These are phyloP conservation scores for Lichtheimia ornata DNA, from an alignment of 371 early-diverging fungal genomes.

Conservation along the genomic window DNA sequence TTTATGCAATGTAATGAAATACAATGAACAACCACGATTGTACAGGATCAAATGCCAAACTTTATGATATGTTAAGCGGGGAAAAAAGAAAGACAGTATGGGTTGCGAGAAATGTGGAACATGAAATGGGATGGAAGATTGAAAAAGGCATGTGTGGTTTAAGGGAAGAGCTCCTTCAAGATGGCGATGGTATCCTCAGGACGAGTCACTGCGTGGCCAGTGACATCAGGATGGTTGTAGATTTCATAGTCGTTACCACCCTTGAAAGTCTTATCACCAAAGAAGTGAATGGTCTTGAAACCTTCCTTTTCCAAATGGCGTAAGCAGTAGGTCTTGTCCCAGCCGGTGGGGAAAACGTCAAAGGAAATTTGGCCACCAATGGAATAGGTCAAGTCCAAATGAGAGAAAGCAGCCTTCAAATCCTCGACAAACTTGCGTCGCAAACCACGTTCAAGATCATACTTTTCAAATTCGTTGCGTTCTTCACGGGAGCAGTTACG, in stretches of 20 bases:
- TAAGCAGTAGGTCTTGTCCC: constrained; percentile 99
- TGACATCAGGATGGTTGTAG: constrained; percentile 81
- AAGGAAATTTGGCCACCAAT: constrained; percentile 99
- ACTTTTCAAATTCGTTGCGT: constrained; percentile 92
- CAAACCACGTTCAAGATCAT: constrained; percentile 84
- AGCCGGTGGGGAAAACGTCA: constrained; percentile 99
- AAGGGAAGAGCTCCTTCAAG: constrained; percentile 83
- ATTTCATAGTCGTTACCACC: constrained; percentile 99
- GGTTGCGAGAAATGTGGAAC: background rate
- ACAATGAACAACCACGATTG: too few species aligned
- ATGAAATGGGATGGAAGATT: background rate
- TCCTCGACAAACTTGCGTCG: constrained; percentile 88
- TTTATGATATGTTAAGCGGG: background rate
- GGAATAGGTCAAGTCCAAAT: constrained; percentile 90
- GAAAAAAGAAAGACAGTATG: constrained; percentile 23
- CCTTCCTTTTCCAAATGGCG: constrained; percentile 87
- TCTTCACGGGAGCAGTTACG: constrained; percentile 96
- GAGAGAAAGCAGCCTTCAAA: constrained; percentile 86
- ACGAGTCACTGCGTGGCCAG: constrained; percentile 86
- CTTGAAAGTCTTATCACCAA: constrained; percentile 98
- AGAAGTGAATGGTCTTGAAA: constrained; percentile 96
- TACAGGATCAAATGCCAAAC: too few species aligned
- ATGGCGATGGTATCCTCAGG: constrained; percentile 93
- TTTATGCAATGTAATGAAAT: too few species aligned
- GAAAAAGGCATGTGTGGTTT: background rate